Evolutionary conservation across 148 eudicot genomes (phyloP).

Genomic region (Gaultheria prostrata): DNA sequence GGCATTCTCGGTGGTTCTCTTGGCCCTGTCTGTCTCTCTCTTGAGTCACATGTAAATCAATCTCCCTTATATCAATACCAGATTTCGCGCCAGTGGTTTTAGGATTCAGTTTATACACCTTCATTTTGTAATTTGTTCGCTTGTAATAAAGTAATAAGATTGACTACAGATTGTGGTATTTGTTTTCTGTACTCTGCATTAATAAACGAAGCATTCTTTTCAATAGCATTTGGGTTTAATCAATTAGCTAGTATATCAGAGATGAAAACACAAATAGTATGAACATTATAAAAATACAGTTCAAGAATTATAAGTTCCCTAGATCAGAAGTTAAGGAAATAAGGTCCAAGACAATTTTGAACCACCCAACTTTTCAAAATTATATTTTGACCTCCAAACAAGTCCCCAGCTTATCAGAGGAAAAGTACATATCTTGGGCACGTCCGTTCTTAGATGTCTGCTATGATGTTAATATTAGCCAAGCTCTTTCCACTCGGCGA

Average conservation of each 20-base stretch:
- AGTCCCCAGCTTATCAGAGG: neutral
- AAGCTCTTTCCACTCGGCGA: neutral
- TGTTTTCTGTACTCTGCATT: neutral
- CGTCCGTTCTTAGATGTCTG: neutral
- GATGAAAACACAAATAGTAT: neutral
- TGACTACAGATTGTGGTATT: neutral
- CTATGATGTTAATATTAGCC: neutral
- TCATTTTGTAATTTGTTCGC: neutral
- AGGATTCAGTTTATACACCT: neutral
- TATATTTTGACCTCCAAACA: neutral
- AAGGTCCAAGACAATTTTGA: neutral
- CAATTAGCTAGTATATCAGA: neutral
- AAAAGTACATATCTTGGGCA: neutral
- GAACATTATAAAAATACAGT: neutral
- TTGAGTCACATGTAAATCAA: neutral
- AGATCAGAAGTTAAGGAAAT: neutral
- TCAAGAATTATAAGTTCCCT: neutral
- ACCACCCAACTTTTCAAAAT: neutral
- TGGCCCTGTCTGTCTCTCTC: conserved; percentile 9
- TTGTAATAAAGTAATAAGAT: neutral
- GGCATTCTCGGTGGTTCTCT: neutral
- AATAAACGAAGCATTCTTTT: neutral
- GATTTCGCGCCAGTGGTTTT: conserved; percentile 3
- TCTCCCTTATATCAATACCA: neutral
- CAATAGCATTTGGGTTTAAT: neutral